phyloP scores from a whole-genome alignment of 225 moss, liverwort and hornwort genomes.

The Ulota crispa region DNA sequence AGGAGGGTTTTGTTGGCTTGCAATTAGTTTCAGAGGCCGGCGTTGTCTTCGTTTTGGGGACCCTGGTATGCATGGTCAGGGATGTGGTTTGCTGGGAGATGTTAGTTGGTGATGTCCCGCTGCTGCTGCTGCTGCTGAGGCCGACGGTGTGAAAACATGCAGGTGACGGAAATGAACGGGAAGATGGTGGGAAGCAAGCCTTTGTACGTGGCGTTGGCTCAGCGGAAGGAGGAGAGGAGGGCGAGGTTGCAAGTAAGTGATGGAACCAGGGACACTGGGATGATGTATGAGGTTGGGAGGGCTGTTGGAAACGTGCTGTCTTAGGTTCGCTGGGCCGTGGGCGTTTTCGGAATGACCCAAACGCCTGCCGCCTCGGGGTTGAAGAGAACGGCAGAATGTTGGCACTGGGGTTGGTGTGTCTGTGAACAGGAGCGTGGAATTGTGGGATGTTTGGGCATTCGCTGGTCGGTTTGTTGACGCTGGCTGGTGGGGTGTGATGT shows the following conservation, averaged over 20 bases:
- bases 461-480: accelerated
- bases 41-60: not conserved
- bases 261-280: not conserved
- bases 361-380: too few relatives aligned
- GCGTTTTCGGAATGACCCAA: too few relatives aligned
- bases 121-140: too few relatives aligned
- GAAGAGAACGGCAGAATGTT: too few relatives aligned
- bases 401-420: too few relatives aligned
- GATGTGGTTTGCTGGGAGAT: not conserved
- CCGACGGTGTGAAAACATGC: not conserved
- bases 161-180: slow-evolving; percentile 96
- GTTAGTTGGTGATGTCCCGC: too few relatives aligned
- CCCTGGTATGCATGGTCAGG: not conserved
- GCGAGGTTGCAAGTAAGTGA: slow-evolving; percentile 87
- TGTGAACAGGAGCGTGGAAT: too few relatives aligned
- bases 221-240: slow-evolving; percentile 95
- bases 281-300: not conserved
- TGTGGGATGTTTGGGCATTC: not conserved
- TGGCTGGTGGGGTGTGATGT: not conserved
- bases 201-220: slow-evolving; percentile 87
- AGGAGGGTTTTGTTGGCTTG: too few relatives aligned
- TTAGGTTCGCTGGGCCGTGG: accelerated
- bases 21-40: too few relatives aligned
- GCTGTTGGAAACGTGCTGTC: not conserved
- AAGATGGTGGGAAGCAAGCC: slow-evolving; percentile 97